Percentiles rank a stretch among this genome's conserved stretches.
Evolutionary conservation across 2,329 filamentous ascomycete species (phyloP).

Genomic region (Daldinia sp.): DNA sequence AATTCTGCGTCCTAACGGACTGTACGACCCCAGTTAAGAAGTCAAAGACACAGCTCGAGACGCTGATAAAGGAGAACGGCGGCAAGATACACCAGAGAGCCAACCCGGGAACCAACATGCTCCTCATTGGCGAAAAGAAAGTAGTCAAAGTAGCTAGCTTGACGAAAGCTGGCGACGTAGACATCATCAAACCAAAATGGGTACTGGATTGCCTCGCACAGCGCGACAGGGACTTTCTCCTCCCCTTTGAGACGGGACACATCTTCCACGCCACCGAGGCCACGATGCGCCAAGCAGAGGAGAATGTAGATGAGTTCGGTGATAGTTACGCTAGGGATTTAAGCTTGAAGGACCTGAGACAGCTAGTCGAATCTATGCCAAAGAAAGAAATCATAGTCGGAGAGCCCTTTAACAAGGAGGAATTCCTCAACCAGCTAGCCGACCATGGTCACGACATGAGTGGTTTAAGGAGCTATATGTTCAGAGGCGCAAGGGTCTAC

Average conservation of each 20-base stretch:
- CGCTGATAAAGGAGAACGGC: conserved; percentile 84
- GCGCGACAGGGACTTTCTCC: conserved; percentile 68
- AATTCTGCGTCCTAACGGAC: conserved; percentile 87
- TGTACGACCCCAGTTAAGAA: conserved; percentile 76
- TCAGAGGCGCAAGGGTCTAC: conserved; percentile 60
- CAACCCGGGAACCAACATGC: conserved; percentile 69
- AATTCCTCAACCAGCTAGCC: conserved; percentile 67
- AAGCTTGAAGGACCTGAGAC: conserved; percentile 70
- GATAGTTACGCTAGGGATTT: conserved; percentile 86
- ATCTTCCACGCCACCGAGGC: conserved; percentile 76
- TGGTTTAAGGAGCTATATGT: conserved; percentile 64
- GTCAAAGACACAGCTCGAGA: conserved; percentile 82
- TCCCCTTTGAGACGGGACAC: conserved; percentile 73
- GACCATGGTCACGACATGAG: conserved; percentile 67
- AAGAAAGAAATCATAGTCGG: conserved; percentile 57
- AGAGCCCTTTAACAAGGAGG: conserved; percentile 57
- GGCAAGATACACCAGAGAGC: conserved; percentile 83
- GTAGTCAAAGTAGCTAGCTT: conserved; percentile 86
- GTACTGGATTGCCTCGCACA: conserved; percentile 81
- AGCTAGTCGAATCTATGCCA: conserved; percentile 63
- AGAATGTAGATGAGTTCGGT: conserved; percentile 79
- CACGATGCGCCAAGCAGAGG: conserved; percentile 65
- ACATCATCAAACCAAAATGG: conserved; percentile 86
- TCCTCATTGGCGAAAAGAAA: conserved; percentile 83
- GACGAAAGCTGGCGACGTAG: conserved; percentile 75